Base-by-base conservation (phyloP, 169 alveolate species). In the Cryptosporidium meleagridis region DNA sequence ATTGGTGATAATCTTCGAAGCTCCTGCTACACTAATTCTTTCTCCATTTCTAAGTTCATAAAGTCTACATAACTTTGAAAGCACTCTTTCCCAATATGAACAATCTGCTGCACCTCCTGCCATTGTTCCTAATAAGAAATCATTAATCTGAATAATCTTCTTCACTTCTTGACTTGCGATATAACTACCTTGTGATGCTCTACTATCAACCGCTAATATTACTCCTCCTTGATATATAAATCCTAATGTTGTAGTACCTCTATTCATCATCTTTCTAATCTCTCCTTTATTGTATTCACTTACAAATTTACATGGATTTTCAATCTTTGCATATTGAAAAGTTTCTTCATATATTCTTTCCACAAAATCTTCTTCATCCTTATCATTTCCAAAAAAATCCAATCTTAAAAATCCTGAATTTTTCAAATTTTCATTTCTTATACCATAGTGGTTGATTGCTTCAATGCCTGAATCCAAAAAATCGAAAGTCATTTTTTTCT, bases 21-120 rank as follows among this genome's bases (percentile, higher is more conserved):
- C 99, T 44, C 99, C 99, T 9, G 99, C 98, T 8, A 98, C 99
- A 10, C 99, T 95, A 53, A 98, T 96, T 91, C 97, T 93, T 69
- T 97, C 98, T 86, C 95, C 96, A 91, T 94, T 94, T 51, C 97
- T 92, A 23, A 96, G 95, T 69, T 96, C 97, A 85, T 94, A 96
- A 72, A 96, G 91, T 91, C 98, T 93, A 93, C 99, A 97, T 51
- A 97, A 94, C 93, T 93, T 96, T 21, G 99, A 97, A 37, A 98
- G 93, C 53, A 95, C 95, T 65, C 98, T 93, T 89, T 97, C 99
- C 99, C 99, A 98, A 96, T 95, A 98, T 80, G 96, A 93, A 92
- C 99, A 98, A 94, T 99, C 99, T 26, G 99, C 99, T 7, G 99
- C 99, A 45, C 99, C 99, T 55, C 99, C 99, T 21, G 99, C 99